Evolutionary conservation across 2,329 filamentous ascomycete species (phyloP), one percentile per base, ranked within the genome.

Genomic region (Colletotrichum navitas): DNA sequence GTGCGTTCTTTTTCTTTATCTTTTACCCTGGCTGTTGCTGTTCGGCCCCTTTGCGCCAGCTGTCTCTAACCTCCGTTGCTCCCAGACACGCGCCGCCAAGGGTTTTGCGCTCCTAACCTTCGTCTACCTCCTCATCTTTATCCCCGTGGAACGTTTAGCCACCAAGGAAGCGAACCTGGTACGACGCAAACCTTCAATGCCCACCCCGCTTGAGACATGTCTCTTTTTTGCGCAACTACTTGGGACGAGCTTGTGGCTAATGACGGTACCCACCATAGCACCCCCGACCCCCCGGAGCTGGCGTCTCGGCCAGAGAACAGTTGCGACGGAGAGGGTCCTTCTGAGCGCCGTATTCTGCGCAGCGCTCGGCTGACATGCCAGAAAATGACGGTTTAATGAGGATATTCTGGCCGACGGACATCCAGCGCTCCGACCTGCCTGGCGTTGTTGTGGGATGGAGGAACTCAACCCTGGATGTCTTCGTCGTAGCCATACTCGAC

Each of bases 391-490:
- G 93, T 79, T 87, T 98, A 86, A 94, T 98, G 91, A 94, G 96
- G 86, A 91, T 99, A 85, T 98, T 99, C 85, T 99, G 96, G 96
- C 97, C 96, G 78, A 93, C 93, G 78, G 95, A 97, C 83, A 90
- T 94, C 78, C 87, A 89, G 66, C 88, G 87, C 81, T 93, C 91
- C 66, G 89, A 90, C 76, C 86, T 89, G 68, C 90, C 94, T 52
- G 96, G 95, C 55, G 93, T 98, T 72, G 90, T 99, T 74, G 93
- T 99, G 58, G 96, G 96, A 78, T 99, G 95, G 94, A 91, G 93
- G 78, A 99, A 99, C 81, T 98, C 95, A 47, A 91, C 92, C 59
- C 85, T 94, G 63, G 96, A 99, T 82, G 86, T 98, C 58, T 93
- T 98, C 77, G 95, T 98, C 47, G 91, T 98, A 61, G 92, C 94